phyloP scores from a whole-genome alignment of 805 yeast genomes.

The Saccharomycopsis sp. region DNA sequence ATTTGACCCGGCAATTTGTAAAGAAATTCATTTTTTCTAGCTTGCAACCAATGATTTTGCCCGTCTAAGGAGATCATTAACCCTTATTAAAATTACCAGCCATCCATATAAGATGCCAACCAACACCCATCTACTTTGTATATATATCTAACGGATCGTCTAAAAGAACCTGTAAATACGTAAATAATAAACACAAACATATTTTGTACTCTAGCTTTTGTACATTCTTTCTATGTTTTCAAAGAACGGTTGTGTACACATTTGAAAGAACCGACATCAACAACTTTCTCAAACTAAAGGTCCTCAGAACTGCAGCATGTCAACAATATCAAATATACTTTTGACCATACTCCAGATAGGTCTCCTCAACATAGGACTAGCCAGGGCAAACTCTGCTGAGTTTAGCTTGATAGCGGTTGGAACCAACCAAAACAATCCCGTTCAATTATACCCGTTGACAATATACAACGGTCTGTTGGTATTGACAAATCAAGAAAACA shows the following conservation, averaged over 20 bases:
- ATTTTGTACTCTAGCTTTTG: not conserved
- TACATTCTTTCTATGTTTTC: not conserved
- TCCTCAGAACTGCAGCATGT: too few species aligned
- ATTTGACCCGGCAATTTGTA: too few species aligned
- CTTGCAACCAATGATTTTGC: too few species aligned
- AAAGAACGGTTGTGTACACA: not conserved
- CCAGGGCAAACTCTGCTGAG: conserved; percentile 11
- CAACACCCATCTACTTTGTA: not conserved
- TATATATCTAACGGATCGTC: not conserved
- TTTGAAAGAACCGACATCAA: not conserved
- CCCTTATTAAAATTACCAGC: not conserved
- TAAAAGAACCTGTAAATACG: not conserved
- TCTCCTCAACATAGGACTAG: not conserved
- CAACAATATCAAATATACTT: not conserved
- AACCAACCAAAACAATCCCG: conserved; percentile 12
- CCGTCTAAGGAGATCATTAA: too few species aligned
- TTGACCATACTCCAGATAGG: not conserved
- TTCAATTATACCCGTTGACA: conserved; percentile 21
- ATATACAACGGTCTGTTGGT: conserved; percentile 21
- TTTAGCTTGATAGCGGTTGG: conserved; percentile 21
- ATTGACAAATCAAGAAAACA: conserved; percentile 20
- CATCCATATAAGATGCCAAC: not conserved
- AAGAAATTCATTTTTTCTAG: too few species aligned
- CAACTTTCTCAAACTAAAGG: too few species aligned
- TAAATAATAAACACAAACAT: not conserved